Conservation (phyloP, 2,329 filamentous ascomycete species). For the Colletotrichum sp. region DNA sequence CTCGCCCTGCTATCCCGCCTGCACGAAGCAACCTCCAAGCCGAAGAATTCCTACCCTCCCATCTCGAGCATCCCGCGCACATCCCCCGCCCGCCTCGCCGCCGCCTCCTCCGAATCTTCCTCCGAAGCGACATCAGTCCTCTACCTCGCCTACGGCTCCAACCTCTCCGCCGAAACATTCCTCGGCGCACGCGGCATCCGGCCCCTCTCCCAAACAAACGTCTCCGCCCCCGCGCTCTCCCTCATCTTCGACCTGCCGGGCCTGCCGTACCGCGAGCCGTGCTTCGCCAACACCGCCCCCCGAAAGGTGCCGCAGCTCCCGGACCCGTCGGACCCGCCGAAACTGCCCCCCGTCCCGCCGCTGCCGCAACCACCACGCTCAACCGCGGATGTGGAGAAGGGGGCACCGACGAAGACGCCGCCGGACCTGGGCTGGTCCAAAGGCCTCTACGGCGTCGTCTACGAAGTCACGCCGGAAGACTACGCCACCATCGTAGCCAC, state of each 20-base stretch:
- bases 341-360: constrained; percentile 29
- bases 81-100: constrained; percentile 41
- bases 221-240: constrained; percentile 77
- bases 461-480: constrained; percentile 86
- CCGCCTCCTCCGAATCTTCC: constrained; percentile 24
- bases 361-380: constrained; percentile 12
- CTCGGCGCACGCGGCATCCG: constrained; percentile 77
- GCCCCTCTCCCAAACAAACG: constrained; percentile 81
- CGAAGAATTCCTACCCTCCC: constrained; percentile 27
- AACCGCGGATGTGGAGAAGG: not conserved
- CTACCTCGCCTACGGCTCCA: constrained; percentile 92
- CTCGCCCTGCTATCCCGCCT: not conserved
- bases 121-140: constrained; percentile 58
- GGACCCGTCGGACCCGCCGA: constrained; percentile 32
- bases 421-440: constrained; percentile 66
- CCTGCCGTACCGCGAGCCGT: constrained; percentile 86
- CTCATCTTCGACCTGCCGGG: constrained; percentile 88
- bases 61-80: constrained; percentile 39
- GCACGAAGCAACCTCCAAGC: not conserved
- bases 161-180: constrained; percentile 82
- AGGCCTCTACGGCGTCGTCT: constrained; percentile 89
- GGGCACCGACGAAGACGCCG: not conserved
- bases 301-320: constrained; percentile 56
- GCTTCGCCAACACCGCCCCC: constrained; percentile 82
- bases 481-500: constrained; percentile 88